Evolutionary conservation across 1,139 yeast genomes (phyloP).

Genomic region (Lodderomyces elongisporus): DNA sequence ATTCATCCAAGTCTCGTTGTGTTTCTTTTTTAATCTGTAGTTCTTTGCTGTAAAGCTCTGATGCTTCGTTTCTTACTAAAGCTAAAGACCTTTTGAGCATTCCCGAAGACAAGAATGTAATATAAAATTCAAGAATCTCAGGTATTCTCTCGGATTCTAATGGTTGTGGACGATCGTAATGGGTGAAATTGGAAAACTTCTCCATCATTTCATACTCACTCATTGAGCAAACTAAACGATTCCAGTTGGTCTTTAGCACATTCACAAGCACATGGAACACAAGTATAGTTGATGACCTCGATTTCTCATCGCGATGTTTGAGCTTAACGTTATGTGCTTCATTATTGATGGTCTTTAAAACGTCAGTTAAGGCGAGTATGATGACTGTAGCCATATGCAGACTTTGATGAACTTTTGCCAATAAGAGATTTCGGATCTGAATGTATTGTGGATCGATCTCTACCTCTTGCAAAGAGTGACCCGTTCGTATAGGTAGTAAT

Average conservation of each 20-base stretch:
- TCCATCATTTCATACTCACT: conserved; percentile 17
- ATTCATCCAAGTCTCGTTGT: conserved; percentile 9
- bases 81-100: conserved; percentile 19
- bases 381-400: conserved; percentile 14
- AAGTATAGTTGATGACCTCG: conserved; percentile 30
- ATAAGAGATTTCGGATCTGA: conserved; percentile 27
- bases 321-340: conserved; percentile 25
- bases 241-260: conserved; percentile 29
- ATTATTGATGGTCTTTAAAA: conserved; percentile 23
- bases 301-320: conserved; percentile 29
- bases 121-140: conserved; percentile 18
- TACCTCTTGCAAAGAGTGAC: conserved; percentile 38
- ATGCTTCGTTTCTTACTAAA: conserved; percentile 18
- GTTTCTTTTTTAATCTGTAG: conserved; percentile 8
- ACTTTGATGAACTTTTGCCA: conserved; percentile 18
- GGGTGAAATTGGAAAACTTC: conserved; percentile 20
- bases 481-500: conserved; percentile 37
- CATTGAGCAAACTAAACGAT: conserved; percentile 12
- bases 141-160: conserved; percentile 14
- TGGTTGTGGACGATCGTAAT: conserved; percentile 20
- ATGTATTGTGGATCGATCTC: conserved; percentile 40
- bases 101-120: conserved; percentile 20
- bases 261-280: conserved; percentile 29
- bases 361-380: conserved; percentile 11
- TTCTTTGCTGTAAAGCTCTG: conserved; percentile 9